These are phyloP conservation scores for Colletotrichum lindemuthianum DNA, from an alignment of 2,329 filamentous ascomycete species.

Conservation along the genomic window DNA sequence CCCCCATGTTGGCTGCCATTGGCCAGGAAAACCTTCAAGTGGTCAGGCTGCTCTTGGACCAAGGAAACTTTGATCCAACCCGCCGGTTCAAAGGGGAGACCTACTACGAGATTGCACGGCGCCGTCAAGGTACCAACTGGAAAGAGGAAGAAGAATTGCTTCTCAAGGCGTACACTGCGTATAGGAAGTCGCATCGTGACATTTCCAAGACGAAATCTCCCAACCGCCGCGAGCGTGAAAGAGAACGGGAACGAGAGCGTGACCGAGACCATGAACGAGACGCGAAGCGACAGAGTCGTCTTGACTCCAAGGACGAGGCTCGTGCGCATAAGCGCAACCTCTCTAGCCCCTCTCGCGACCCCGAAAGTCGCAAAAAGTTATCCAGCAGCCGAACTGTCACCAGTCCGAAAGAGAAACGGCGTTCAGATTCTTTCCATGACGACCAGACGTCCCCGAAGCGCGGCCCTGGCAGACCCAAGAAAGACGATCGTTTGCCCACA, in stretches of 20 bases:
- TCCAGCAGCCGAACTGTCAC: slow-evolving; percentile 46
- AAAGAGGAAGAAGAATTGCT: slow-evolving; percentile 86
- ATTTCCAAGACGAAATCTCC: slow-evolving; percentile 62
- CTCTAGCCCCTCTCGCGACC: slow-evolving; percentile 60
- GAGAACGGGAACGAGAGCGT: slow-evolving; percentile 38
- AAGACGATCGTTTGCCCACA: slow-evolving; percentile 61
- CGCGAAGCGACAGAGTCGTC: slow-evolving; percentile 52
- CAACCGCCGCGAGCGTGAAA: slow-evolving; percentile 51
- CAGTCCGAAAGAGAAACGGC: slow-evolving; percentile 61
- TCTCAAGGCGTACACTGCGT: slow-evolving; percentile 77
- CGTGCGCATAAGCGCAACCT: slow-evolving; percentile 57
- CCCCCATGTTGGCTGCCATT: slow-evolving; percentile 93
- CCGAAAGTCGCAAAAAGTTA: slow-evolving; percentile 56
- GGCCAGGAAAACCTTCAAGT: slow-evolving; percentile 89
- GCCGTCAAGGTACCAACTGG: slow-evolving; percentile 87
- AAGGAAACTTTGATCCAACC: slow-evolving; percentile 84
- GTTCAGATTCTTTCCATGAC: slow-evolving; percentile 57
- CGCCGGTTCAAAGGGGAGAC: slow-evolving; percentile 79
- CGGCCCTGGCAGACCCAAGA: slow-evolving; percentile 63
- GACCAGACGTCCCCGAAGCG: slow-evolving; percentile 61
- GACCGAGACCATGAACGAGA: slow-evolving; percentile 54
- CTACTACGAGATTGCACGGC: slow-evolving; percentile 87
- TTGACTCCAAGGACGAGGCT: slow-evolving; percentile 57
- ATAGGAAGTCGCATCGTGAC: slow-evolving; percentile 63
- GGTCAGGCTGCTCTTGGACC: slow-evolving; percentile 80